A percentile compares a stretch with the other conserved stretches of the same genome.
These are phyloP conservation scores for Rhododendron mucronatum DNA, from an alignment of 148 eudicot genomes.

Conservation along the genomic window DNA sequence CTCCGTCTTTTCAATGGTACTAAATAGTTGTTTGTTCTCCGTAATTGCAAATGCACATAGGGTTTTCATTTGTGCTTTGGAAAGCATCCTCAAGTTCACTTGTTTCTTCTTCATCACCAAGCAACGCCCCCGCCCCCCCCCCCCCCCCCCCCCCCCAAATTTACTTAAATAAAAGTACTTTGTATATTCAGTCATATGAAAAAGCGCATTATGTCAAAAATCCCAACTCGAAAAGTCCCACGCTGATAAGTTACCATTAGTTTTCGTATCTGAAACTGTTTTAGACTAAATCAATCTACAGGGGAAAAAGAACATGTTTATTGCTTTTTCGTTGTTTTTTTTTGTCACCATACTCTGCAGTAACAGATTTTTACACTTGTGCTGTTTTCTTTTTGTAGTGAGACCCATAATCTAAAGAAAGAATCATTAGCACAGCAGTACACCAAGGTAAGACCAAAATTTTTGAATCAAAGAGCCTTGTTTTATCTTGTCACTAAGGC, in stretches of 20 bases:
- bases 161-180: neutral
- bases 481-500: neutral
- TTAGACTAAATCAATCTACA: neutral
- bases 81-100: neutral
- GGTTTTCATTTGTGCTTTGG: neutral
- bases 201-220: neutral
- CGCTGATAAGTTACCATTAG: neutral
- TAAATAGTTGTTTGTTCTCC: neutral
- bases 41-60: neutral
- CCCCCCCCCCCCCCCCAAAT: neutral
- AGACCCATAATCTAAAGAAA: conserved; percentile 70
- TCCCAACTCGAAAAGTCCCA: neutral
- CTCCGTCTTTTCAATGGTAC: neutral
- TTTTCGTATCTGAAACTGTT: neutral
- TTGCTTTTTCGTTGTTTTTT: neutral
- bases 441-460: conserved; percentile 37
- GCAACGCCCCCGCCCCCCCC: no score
- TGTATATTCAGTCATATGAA: neutral
- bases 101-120: neutral
- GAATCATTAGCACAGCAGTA: conserved; percentile 72
- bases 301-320: neutral
- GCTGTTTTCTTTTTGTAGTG: conserved; percentile 35
- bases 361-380: neutral
- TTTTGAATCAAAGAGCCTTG: neutral
- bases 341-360: neutral